Base-by-base conservation (phyloP, 352 stramenopile genomes). In the Sclerospora graminicola region DNA sequence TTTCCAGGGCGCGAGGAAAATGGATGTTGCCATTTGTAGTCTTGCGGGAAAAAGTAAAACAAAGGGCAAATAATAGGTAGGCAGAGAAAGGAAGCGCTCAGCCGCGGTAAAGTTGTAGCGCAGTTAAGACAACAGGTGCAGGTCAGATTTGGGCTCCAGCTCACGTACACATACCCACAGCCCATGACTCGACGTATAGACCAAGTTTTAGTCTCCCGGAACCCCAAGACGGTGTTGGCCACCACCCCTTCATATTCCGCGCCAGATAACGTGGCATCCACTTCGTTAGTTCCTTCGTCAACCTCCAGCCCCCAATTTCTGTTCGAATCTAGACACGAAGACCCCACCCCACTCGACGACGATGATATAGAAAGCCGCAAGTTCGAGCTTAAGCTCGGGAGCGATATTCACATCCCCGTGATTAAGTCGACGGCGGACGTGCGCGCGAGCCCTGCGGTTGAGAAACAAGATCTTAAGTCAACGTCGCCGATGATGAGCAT, bases 301-400 rank as follows among this genome's bases (percentile, higher is more conserved):
- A 18, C 46, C 10, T 54, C 34, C 27, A 54, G 40, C 29, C 39
- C 37, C 19, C 23, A 40, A 35, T 60, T 48, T 30, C 14, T 51
- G 23, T 53, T 57, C 41, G 45, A 56, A 37, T 36, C 41, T 15
- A 33, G 41, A 24, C 43, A 37, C 20, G 54, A 56, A 55, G 51
- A 61, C 51, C 64, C 39, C 46, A 60, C 39, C 20, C 35, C 27
- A 11, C 23, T 48, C 26, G 54, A 59, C 6, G 41, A 51, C 23
- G 44, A 59, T 13, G 54, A 59, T 15, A 43, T 60, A 18, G 35
- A 61, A 20, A 60, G 47, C 41, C 43, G 49, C 48, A 63, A 60
- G 40, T 65, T 57, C 41, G 57, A 77, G 39, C 45, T 72, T 18
- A 80, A 74, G 38, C 50, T 67, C 8, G 62, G 58, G 10, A 57